Evolutionary conservation across 495 filamentous ascomycete species (phyloP), one percentile per base, ranked within the genome.

Genomic region (Podospora australis): DNA sequence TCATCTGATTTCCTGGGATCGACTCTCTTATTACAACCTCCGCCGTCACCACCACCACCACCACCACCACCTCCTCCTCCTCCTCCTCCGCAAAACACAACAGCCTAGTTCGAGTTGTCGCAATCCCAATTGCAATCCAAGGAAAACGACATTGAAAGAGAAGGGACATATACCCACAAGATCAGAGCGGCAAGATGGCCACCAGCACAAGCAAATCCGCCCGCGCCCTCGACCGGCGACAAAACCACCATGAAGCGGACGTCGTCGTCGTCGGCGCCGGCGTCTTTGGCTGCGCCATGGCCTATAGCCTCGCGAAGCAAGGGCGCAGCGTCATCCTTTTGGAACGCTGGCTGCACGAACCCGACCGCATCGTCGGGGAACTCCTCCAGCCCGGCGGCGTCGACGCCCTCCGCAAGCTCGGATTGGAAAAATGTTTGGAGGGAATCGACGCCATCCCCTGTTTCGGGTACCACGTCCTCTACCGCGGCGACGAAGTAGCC

Each of bases 301-400:
- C 94, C 5, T 78, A 86, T 39, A 84, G 90, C 23, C 78, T 91
- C 29, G 82, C 82, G 10, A 79, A 79, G 38, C 94, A 97, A 65
- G 90, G 90, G 10, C 82, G 92, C 28, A 91, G 83, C 61, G 90
- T 98, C 13, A 77, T 95, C n/a, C 70, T 98, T 41, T 78, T 98
- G 17, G 92, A 98, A 68, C 74, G 75, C 53, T 91, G 84, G 66
- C 71, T 96, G 64, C 90, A 91, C 68, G 87, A 96, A 70, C 92
- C 92, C 10, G 88, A 97, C 71, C 83, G 92, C 46, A 98, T 98
- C 58, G 90, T 98, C 17, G 92, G 92, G 46, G 92, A 98, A 71
- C 69, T 98, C 49, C 69, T 98, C 60, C 92, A 98, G 64, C 92
- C 92, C 3, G 92, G 92, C 24, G 92, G 92, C 34, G 82, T 95